These are phyloP conservation scores for Lachnellula arida DNA, from an alignment of 2,329 filamentous ascomycete species.

Conservation along the genomic window DNA sequence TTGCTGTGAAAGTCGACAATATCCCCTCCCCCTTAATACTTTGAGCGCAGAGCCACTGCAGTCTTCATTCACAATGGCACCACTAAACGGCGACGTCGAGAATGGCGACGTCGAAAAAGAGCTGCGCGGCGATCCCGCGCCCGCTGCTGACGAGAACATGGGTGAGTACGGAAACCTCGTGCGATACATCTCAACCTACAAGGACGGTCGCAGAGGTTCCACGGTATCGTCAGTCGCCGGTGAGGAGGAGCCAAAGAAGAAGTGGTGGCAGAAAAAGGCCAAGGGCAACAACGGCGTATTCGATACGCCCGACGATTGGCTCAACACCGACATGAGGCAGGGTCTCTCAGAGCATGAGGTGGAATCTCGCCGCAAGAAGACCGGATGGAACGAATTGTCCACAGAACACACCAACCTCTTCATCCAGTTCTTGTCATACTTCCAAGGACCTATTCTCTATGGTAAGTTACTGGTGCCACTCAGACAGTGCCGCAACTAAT, in stretches of 20 bases:
- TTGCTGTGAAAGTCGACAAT: slow-evolving; percentile 1
- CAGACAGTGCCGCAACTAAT: slow-evolving; percentile 10
- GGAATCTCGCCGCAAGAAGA: slow-evolving; percentile 59
- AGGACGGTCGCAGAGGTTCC: slow-evolving; percentile 50
- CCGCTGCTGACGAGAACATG: slow-evolving; percentile 26
- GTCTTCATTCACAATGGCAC: slow-evolving; percentile 16
- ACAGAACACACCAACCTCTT: slow-evolving; percentile 74
- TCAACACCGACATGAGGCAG: slow-evolving; percentile 61
- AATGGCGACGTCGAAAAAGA: slow-evolving; percentile 25
- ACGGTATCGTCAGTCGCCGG: slow-evolving; percentile 39
- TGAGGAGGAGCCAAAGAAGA: slow-evolving; percentile 43
- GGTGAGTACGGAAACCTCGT: slow-evolving; percentile 64
- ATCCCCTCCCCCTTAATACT: slow-evolving; percentile 2
- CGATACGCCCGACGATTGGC: slow-evolving; percentile 58
- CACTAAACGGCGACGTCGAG: slow-evolving; percentile 19
- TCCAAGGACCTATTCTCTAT: slow-evolving; percentile 72
- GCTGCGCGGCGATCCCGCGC: not conserved
- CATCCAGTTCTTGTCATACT: slow-evolving; percentile 70
- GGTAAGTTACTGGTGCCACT: slow-evolving; percentile 44
- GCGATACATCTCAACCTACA: slow-evolving; percentile 64
- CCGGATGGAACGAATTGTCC: slow-evolving; percentile 67
- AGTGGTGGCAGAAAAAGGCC: slow-evolving; percentile 56
- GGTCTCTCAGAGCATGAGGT: slow-evolving; percentile 58
- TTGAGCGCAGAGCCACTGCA: slow-evolving; percentile 1
- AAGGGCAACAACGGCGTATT: slow-evolving; percentile 34